Evolutionary conservation across 2,329 filamentous ascomycete genomes (phyloP).

Genomic region (Arthrobotrys musiformis): DNA sequence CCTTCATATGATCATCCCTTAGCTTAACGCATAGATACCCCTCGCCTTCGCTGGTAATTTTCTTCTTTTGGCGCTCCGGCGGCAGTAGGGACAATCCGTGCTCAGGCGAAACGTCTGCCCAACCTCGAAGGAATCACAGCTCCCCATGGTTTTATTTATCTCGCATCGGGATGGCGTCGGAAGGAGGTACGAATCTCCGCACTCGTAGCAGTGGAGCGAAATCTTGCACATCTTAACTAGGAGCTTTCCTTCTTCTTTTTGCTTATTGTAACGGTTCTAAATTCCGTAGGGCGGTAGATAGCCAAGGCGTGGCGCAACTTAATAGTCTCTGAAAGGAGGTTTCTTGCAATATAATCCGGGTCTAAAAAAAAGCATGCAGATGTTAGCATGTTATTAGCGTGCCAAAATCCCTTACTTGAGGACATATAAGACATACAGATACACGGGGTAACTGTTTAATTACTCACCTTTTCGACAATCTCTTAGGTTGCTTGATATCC

Average conservation of each 20-base stretch:
- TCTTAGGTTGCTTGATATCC: not conserved
- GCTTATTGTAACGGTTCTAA: too few relatives aligned
- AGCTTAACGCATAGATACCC: conserved; percentile 49
- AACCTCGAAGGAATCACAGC: conserved; percentile 45
- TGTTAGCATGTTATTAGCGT: too few relatives aligned
- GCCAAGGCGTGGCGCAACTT: too few relatives aligned
- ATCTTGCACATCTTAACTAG: conserved; percentile 48
- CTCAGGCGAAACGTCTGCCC: conserved; percentile 42
- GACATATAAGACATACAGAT: too few relatives aligned
- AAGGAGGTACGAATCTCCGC: conserved; percentile 50
- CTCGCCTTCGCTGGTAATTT: conserved; percentile 47
- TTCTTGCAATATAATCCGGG: too few relatives aligned
- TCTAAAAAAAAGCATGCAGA: too few relatives aligned
- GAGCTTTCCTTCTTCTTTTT: conserved; percentile 9
- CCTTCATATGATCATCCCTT: not conserved
- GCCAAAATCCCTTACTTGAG: too few relatives aligned
- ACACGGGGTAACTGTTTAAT: not conserved
- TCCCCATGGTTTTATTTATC: conserved; percentile 30
- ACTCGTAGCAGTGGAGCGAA: conserved; percentile 50
- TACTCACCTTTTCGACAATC: not conserved
- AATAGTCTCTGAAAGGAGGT: too few relatives aligned
- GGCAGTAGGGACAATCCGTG: conserved; percentile 52
- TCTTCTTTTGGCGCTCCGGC: conserved; percentile 43
- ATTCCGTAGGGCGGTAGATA: too few relatives aligned
- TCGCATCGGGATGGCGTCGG: conserved; percentile 39